Conservation (phyloP, 1,284 basidiomycete genomes). For the Apiotrichum akiyoshidainum region DNA sequence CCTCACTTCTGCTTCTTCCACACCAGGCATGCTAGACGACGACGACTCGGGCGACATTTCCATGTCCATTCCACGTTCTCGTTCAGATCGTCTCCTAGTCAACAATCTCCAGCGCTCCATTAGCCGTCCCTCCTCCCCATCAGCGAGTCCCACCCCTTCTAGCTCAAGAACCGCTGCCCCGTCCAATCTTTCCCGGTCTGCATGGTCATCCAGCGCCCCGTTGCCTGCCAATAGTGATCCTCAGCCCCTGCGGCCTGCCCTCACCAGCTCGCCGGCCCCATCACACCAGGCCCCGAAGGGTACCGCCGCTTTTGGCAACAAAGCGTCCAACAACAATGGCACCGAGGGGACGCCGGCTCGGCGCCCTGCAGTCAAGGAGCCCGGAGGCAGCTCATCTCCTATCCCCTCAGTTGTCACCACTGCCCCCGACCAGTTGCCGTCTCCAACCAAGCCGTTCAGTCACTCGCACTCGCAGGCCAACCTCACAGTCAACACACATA, state of each 20-base stretch:
- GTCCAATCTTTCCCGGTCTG: neutral
- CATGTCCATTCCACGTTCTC: slow-evolving; percentile 7
- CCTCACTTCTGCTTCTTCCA: neutral
- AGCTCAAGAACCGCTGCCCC: neutral
- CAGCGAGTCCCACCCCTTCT: neutral
- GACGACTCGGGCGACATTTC: slow-evolving; percentile 13
- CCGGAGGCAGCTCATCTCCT: too few relatives aligned
- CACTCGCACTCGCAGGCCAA: slow-evolving; percentile 15
- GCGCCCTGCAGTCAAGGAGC: too few relatives aligned
- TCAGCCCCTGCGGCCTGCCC: too few relatives aligned
- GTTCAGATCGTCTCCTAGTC: neutral
- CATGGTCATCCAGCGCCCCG: neutral
- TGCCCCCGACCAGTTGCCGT: neutral
- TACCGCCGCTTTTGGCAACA: too few relatives aligned
- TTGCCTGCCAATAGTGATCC: neutral
- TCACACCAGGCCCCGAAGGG: too few relatives aligned
- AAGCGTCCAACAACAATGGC: too few relatives aligned
- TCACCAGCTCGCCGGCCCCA: too few relatives aligned
- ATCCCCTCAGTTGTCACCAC: neutral
- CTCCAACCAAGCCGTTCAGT: slow-evolving; percentile 1
- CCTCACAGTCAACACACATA: slow-evolving; percentile 19
- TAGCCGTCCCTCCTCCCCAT: neutral
- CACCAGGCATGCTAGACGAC: slow-evolving; percentile 1
- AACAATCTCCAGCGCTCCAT: slow-evolving; percentile 1
- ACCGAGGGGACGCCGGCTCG: too few relatives aligned